Evolutionary conservation across 306 rosid genomes (phyloP), one percentile per base, ranked within the genome.

Genomic region (Dryas octopetala): DNA sequence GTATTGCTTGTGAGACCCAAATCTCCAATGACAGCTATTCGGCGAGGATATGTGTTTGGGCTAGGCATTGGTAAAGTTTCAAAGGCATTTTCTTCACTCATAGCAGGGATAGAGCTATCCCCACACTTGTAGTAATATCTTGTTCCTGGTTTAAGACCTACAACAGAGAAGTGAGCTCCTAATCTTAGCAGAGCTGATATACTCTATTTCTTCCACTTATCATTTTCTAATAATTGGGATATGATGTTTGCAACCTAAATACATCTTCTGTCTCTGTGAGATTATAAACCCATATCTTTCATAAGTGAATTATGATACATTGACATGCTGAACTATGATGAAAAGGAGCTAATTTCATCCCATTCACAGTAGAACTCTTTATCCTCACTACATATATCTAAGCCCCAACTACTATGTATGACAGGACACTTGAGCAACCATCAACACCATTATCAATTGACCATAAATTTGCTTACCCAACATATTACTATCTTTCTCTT

Each of bases 1-100:
- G 97, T 84, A 78, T 91, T 93, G 77, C 89, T 89, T 26, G 96
- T 93, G 74, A 94, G 98, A 5, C 98, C 98, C 79, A 94, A 87
- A 76, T 94, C 98, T 85, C 98, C 98, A 76, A 91, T 77, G 9
- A 94, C 79, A 9, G 90, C 96, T 82, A 94, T 89, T 62, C 92
- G 83, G 38, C 44, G 63, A 70, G 94, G 98, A 86, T 88, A 89
- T 47, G 76, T 75, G 9, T 77, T 80, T 43, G 83, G 82, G 75
- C 87, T 75, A 14, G 94, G 92, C 62, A 13, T 45, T 14, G 88
- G 84, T 79, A 83, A 80, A 46, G 94, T 89, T 66, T 88, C 84
- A 64, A 94, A 91, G 68, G n/a, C n/a, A 59, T 82, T 80, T 73
- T 89, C 97, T 79, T 82, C 77, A 62, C 98, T 91, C 97, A 88